A percentile compares a stretch with the other conserved stretches of the same genome.
Evolutionary conservation across 768 basidiomycete genomes (phyloP).

Genomic region (Melanogaster broomeanus): DNA sequence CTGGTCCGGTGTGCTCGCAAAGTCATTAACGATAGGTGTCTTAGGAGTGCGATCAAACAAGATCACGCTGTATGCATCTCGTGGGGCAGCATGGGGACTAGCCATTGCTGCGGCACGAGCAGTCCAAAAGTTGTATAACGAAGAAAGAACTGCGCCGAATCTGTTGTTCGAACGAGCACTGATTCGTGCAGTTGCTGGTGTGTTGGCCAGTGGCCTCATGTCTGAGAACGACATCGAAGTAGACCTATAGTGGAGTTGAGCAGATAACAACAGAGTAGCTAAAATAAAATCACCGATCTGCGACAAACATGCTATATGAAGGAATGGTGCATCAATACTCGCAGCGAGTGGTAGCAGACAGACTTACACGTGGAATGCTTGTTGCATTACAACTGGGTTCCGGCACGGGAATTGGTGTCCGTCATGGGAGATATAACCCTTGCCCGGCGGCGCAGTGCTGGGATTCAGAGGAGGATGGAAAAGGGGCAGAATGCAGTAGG

Average conservation of each 20-base stretch:
- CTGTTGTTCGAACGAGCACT: conserved; percentile 42
- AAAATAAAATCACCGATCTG: conserved; percentile 40
- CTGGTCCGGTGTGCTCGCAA: conserved; percentile 43
- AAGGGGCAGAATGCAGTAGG: conserved; percentile 53
- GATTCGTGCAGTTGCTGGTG: conserved; percentile 44
- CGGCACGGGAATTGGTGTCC: conserved; percentile 57
- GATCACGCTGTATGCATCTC: conserved; percentile 59
- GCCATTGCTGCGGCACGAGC: conserved; percentile 45
- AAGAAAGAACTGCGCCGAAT: conserved; percentile 59
- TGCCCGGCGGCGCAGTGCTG: conserved; percentile 26
- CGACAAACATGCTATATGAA: conserved; percentile 52
- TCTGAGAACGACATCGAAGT: conserved; percentile 49
- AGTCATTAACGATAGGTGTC: conserved; percentile 45
- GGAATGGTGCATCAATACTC: not conserved
- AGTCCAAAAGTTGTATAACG: conserved; percentile 56
- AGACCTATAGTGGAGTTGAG: conserved; percentile 38
- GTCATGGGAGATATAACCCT: conserved; percentile 54
- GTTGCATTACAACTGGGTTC: conserved; percentile 53
- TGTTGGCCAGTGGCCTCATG: conserved; percentile 43
- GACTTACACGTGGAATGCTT: conserved; percentile 62
- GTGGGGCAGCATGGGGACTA: conserved; percentile 30
- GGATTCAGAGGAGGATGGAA: conserved; percentile 46
- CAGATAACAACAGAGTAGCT: not conserved
- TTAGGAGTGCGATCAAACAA: conserved; percentile 38
- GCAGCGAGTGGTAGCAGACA: conserved; percentile 3